A percentile compares a stretch with the other conserved stretches of the same genome.
These are phyloP conservation scores for Omphalotus guepiniiformis DNA, from an alignment of 768 basidiomycete species.

Conservation along the genomic window DNA sequence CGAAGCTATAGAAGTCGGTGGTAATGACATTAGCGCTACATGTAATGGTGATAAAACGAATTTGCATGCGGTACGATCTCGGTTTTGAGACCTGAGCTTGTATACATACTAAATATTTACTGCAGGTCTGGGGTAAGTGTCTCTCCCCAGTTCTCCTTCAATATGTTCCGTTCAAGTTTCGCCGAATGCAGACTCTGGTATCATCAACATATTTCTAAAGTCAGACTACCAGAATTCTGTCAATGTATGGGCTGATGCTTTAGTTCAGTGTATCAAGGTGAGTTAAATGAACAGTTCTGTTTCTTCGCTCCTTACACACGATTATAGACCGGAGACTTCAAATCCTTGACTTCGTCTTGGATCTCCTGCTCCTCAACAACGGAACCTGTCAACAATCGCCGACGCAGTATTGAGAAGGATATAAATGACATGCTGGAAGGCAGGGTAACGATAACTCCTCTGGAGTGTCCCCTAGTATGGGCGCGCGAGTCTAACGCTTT, in stretches of 20 bases:
- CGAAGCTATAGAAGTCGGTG: conserved; percentile 39
- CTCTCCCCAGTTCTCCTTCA: neutral
- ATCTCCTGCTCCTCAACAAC: conserved; percentile 37
- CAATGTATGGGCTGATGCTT: conserved; percentile 34
- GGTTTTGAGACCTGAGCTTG: no score
- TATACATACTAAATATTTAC: neutral
- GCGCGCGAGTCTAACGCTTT: conserved; percentile 40
- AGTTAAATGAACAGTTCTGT: neutral
- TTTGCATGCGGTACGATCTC: conserved; percentile 34
- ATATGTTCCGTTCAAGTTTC: neutral
- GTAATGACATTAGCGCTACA: conserved; percentile 36
- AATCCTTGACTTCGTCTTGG: conserved; percentile 27
- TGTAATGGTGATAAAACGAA: conserved; percentile 39
- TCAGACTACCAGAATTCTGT: conserved; percentile 31
- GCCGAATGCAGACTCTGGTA: conserved; percentile 31
- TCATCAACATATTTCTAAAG: conserved; percentile 33
- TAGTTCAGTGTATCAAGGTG: conserved; percentile 39
- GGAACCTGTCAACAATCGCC: conserved; percentile 16
- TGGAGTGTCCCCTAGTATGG: conserved; percentile 46
- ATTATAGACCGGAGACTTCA: conserved; percentile 29
- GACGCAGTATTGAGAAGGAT: conserved; percentile 28
- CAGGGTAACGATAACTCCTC: conserved; percentile 29
- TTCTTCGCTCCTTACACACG: neutral
- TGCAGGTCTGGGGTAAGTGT: conserved; percentile 32
- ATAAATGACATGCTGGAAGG: conserved; percentile 25